Percentiles rank a stretch among this genome's conserved stretches.
These are phyloP conservation scores for Suhomyces wounanorum DNA, from an alignment of 1,139 yeast genomes.

Conservation along the genomic window DNA sequence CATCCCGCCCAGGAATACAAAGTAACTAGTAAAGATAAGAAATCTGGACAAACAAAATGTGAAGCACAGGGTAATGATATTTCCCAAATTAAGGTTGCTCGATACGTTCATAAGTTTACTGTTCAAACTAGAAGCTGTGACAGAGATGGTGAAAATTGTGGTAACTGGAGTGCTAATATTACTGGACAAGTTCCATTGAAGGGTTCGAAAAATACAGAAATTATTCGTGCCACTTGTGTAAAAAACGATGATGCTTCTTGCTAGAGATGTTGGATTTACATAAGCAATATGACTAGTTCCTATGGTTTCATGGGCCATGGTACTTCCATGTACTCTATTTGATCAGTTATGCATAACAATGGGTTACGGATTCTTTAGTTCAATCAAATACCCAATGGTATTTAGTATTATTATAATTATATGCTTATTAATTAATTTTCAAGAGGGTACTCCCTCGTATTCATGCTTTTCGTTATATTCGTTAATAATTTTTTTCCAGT, in stretches of 20 bases:
- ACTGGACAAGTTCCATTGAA: not conserved
- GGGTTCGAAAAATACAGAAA: not conserved
- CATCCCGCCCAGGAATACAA: not conserved
- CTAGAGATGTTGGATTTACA: not conserved
- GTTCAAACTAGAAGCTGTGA: conserved; percentile 1
- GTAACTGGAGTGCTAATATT: conserved; percentile 2
- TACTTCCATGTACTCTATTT: not conserved
- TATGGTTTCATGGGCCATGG: not conserved
- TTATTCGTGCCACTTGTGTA: not conserved
- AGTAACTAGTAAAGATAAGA: not conserved
- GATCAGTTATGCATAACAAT: not conserved
- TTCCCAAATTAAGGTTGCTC: not conserved
- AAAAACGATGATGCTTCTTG: not conserved
- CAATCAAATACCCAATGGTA: not conserved
- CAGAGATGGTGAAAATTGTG: conserved; percentile 1
- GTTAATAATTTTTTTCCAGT: conserved; percentile 41
- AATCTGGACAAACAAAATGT: not conserved
- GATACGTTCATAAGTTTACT: not conserved
- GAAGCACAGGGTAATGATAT: not conserved
- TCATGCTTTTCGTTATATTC: conserved; percentile 42
- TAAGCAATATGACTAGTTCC: not conserved
- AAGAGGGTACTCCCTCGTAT: conserved; percentile 50
- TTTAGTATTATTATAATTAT: not conserved
- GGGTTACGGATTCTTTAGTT: not conserved
- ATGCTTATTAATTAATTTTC: conserved; percentile 1